Base-by-base conservation (phyloP, 2,329 filamentous ascomycete species). In the Aspergillus luchuensis region DNA sequence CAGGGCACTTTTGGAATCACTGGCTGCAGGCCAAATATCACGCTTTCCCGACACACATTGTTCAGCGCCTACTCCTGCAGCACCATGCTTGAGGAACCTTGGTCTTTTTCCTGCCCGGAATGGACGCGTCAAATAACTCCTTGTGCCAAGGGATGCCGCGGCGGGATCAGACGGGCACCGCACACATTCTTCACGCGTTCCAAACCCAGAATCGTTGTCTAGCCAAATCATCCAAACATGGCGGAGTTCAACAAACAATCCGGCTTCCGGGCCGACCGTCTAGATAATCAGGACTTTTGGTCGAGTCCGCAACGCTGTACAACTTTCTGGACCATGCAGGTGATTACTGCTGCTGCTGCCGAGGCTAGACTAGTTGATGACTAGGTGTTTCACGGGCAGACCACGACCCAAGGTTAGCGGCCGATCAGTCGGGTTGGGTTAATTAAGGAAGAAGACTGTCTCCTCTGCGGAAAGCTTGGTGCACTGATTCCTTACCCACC, bases 81-180 rank as follows among this genome's bases (percentile, higher is more conserved):
- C 11, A 36, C 33, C 5, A 36, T 13, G 33, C 33, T 36, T 36
- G 10, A 36, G 11, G 33, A 36, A 36, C 33, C 33, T 13, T 36
- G 33, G 11, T 5, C 33, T 2, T 11, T 30, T 30, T 36, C 4
- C 5, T 5, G 33, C 33, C 33, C 33, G 41, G 39, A 56, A 56
- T 43, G 53, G 53, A 56, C 53, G 53, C 53, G 53, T 56, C 53
- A 47, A 56, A 56, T 56, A 56, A 30, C 39, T 55, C 39, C 23
- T 17, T 6, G 30, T 4, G 39, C 39, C 23, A 56, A 43, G 53
- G 51, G 30, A 15, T 4, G 11, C 10, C 38, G 13, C 15, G 2
- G 17, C 19, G 17, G 17, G 13, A 23, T 8, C 28, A 21, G 50
- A 21, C 23, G 19, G 21, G 17, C 36, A 30, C 28, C 28, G 36